phyloP scores from a whole-genome alignment of 2,329 filamentous ascomycete genomes.

The Paramyrothecium sp. region DNA sequence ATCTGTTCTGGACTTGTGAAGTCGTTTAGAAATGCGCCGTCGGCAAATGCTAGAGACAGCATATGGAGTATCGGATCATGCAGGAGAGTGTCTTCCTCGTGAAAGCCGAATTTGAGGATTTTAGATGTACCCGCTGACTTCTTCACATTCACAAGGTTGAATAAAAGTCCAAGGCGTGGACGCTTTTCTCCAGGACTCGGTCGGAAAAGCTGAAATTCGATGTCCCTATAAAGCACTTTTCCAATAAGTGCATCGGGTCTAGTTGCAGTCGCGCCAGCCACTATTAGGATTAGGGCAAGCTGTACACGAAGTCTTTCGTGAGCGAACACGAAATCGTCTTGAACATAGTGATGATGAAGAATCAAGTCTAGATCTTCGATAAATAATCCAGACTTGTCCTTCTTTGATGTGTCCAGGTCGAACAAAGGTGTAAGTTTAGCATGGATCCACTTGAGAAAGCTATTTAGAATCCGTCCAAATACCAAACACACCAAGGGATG shows the following conservation, averaged over 20 bases:
- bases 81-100: not conserved
- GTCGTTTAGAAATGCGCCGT: not conserved
- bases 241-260: constrained; percentile 20
- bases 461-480: too few species aligned
- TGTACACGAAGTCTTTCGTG: constrained; percentile 21
- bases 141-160: constrained; percentile 24
- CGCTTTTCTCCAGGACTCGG: constrained; percentile 1
- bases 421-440: not conserved
- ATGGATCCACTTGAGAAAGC: too few species aligned
- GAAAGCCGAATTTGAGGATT: constrained; percentile 6
- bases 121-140: constrained; percentile 16
- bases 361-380: constrained; percentile 19
- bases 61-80: not conserved
- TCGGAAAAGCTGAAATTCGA: constrained; percentile 22
- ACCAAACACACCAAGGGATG: too few species aligned
- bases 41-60: not conserved
- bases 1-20: not conserved
- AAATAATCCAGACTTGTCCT: constrained; percentile 17
- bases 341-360: constrained; percentile 17
- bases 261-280: constrained; percentile 18
- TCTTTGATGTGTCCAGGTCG: constrained; percentile 16
- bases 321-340: constrained; percentile 17
- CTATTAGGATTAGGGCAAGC: constrained; percentile 13
- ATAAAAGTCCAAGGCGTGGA: constrained; percentile 14
- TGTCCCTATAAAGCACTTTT: constrained; percentile 18